phyloP scores from a whole-genome alignment of 108 stramenopile species.

The Cyclotella choctawhatcheeana region DNA sequence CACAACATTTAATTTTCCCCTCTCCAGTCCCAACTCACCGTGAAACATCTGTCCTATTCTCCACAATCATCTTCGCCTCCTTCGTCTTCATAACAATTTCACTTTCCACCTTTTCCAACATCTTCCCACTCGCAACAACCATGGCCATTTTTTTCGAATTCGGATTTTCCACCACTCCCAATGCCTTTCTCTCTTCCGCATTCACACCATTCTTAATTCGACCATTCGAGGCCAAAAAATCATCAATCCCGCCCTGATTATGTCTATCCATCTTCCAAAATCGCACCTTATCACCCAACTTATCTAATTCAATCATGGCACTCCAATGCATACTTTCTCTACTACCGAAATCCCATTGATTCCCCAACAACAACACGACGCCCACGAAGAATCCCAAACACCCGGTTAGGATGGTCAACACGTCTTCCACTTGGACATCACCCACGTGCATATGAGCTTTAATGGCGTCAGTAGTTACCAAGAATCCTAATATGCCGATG shows the following conservation, averaged over 20 bases:
- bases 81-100: conserved; percentile 28
- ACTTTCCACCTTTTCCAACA: conserved; percentile 39
- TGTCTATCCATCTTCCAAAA: conserved; percentile 40
- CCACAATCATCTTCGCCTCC: conserved; percentile 29
- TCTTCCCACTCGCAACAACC: conserved; percentile 40
- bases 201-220: neutral
- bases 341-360: conserved; percentile 45
- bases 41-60: conserved; percentile 23
- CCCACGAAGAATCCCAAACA: conserved; percentile 32
- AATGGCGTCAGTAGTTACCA: conserved; percentile 37
- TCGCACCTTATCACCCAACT: conserved; percentile 21
- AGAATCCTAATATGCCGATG: conserved; percentile 40
- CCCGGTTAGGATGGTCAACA: conserved; percentile 29
- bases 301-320: conserved; percentile 35
- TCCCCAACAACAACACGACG: conserved; percentile 23
- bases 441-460: conserved; percentile 43
- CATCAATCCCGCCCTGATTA: neutral
- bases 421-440: conserved; percentile 26
- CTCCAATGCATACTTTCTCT: conserved; percentile 40
- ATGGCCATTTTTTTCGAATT: conserved; percentile 33
- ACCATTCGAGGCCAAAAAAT: neutral
- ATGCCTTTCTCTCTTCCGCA: conserved; percentile 16
- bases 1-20: too few relatives aligned
- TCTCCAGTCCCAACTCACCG: too few relatives aligned
- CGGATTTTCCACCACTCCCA: conserved; percentile 36